Evolutionary conservation across 495 filamentous ascomycete species (phyloP).

Genomic region (Podospora conica): DNA sequence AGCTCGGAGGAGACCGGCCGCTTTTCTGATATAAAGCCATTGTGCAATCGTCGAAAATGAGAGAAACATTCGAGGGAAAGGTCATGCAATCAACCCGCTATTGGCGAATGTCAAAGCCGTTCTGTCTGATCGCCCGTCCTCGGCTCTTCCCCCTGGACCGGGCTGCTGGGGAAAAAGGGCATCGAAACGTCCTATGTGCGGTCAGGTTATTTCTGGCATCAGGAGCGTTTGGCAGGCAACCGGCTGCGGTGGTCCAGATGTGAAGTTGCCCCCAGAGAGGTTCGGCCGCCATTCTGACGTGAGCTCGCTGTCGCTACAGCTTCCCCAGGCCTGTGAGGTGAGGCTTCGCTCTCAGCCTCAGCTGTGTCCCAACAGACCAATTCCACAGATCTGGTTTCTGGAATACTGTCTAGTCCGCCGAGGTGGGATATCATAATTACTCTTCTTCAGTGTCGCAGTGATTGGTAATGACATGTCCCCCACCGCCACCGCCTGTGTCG

Average conservation of each 20-base stretch:
- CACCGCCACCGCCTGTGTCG: neutral
- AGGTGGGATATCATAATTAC: neutral
- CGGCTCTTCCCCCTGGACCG: neutral
- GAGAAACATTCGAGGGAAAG: neutral
- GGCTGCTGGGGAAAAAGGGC: neutral
- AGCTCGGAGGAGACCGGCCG: too few relatives aligned
- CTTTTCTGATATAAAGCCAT: neutral
- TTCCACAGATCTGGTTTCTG: neutral
- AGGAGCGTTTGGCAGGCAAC: neutral
- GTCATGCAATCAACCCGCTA: neutral
- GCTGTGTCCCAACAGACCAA: neutral
- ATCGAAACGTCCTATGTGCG: neutral
- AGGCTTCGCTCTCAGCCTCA: neutral
- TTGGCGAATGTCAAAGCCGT: neutral
- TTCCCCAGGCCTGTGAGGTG: neutral
- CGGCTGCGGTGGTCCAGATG: too few relatives aligned
- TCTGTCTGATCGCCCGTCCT: neutral
- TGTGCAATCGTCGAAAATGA: neutral
- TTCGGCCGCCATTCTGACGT: neutral
- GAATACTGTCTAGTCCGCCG: too few relatives aligned
- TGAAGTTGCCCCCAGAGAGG: too few relatives aligned
- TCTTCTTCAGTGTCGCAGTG: neutral
- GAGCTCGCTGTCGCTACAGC: neutral
- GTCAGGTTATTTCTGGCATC: neutral
- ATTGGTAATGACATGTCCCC: neutral